Evolutionary conservation across 148 eudicot genomes (phyloP).

Genomic region (Silene conica): DNA sequence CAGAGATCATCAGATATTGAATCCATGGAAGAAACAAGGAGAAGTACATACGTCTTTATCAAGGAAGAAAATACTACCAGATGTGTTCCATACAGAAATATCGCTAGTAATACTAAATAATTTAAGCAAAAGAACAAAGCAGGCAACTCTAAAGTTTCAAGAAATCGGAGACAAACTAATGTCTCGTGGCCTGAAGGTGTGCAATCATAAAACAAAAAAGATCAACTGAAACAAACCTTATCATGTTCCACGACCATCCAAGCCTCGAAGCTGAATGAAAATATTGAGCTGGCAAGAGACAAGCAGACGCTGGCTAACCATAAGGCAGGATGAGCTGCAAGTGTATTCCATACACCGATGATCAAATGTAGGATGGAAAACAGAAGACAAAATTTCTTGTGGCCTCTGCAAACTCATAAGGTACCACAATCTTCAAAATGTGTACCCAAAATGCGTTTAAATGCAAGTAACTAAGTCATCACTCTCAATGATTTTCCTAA

Average conservation of each 20-base stretch:
- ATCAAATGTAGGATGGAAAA: conserved; percentile 71
- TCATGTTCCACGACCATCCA: conserved; percentile 95
- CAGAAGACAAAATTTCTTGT: conserved; percentile 64
- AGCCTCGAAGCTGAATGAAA: conserved; percentile 78
- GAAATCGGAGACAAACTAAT: not conserved
- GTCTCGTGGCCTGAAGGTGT: not conserved
- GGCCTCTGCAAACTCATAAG: conserved; percentile 68
- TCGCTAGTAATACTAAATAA: not conserved
- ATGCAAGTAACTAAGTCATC: not conserved
- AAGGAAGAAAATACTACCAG: not conserved
- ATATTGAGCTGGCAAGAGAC: conserved; percentile 78
- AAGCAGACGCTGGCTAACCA: conserved; percentile 72
- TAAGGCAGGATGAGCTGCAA: conserved; percentile 43
- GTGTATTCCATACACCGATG: conserved; percentile 58
- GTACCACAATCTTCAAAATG: conserved; percentile 9
- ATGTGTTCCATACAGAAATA: not conserved
- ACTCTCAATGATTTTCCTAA: not conserved
- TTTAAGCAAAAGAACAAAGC: not conserved
- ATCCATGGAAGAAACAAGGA: not conserved
- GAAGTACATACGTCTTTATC: not conserved
- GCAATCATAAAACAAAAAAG: conserved; percentile 3
- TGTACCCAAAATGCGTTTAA: not conserved
- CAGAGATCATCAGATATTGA: not conserved
- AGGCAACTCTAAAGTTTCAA: not conserved
- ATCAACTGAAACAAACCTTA: conserved; percentile 49